These are phyloP conservation scores for Amylostereum chailletii DNA, from an alignment of 1,284 basidiomycete species.

Conservation along the genomic window DNA sequence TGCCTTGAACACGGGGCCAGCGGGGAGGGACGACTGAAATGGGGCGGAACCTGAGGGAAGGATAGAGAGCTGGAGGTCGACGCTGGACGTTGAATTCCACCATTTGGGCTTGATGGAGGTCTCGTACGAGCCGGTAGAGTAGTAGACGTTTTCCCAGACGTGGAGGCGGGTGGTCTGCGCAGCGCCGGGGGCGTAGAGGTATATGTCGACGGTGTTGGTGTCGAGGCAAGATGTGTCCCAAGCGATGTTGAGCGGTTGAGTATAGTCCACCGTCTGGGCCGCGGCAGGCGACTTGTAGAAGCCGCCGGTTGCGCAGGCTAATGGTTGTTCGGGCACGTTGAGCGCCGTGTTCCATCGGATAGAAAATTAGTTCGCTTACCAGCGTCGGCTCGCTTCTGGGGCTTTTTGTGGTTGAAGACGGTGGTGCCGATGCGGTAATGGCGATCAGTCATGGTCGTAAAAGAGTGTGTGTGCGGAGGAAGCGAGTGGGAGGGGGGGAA, in stretches of 20 bases:
- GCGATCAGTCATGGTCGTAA: conserved; percentile 1
- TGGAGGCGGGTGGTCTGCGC: conserved; percentile 41
- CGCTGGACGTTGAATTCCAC: conserved; percentile 63
- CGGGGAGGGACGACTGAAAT: conserved; percentile 50
- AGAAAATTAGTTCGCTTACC: conserved; percentile 1
- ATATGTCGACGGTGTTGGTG: conserved; percentile 55
- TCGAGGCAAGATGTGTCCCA: conserved; percentile 65
- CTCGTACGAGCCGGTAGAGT: conserved; percentile 44
- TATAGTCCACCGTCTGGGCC: conserved; percentile 42
- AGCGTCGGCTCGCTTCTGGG: conserved; percentile 1
- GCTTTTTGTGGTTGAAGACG: neutral
- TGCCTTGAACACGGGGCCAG: conserved; percentile 69
- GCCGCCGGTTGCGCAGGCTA: conserved; percentile 46
- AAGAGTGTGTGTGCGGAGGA: conserved; percentile 12
- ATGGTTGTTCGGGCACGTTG: neutral
- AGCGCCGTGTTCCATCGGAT: neutral
- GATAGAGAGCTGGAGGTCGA: conserved; percentile 60
- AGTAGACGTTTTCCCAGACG: conserved; percentile 53
- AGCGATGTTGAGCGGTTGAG: conserved; percentile 49
- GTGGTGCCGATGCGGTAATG: conserved; percentile 6
- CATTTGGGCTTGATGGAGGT: conserved; percentile 57
- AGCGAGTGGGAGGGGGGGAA: conserved; percentile 7
- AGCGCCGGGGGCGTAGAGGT: conserved; percentile 54
- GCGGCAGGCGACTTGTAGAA: conserved; percentile 62
- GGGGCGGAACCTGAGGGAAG: conserved; percentile 43